Evolutionary conservation across 2,329 filamentous ascomycete genomes (phyloP).

Genomic region (Stemphylium lycopersici): DNA sequence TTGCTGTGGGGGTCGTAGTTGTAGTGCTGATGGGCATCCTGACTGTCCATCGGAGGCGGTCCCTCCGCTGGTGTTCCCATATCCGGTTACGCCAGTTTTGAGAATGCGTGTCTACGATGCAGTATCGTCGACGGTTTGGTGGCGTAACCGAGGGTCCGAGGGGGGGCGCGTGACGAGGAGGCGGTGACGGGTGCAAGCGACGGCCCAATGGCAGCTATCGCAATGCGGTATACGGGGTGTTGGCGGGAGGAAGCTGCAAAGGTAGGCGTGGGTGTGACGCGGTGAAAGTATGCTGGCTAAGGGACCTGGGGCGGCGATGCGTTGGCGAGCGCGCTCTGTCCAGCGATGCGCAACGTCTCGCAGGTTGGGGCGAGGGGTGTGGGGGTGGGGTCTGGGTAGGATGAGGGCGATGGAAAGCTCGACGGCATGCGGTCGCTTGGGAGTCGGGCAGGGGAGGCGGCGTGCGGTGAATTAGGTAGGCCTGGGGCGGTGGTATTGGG

Average conservation of each 20-base stretch:
- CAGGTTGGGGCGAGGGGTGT: slow-evolving; percentile 13
- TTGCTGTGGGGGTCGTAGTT: slow-evolving; percentile 41
- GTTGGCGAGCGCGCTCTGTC: slow-evolving; percentile 23
- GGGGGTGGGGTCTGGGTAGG: slow-evolving; percentile 18
- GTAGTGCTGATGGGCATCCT: slow-evolving; percentile 34
- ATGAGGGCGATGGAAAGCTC: slow-evolving; percentile 10
- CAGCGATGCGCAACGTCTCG: slow-evolving; percentile 12
- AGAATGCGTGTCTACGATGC: slow-evolving; percentile 4
- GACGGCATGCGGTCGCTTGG: slow-evolving; percentile 22
- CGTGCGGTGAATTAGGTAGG: slow-evolving; percentile 11
- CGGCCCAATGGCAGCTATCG: not conserved
- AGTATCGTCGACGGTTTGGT: slow-evolving; percentile 5
- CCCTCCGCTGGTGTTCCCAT: slow-evolving; percentile 47
- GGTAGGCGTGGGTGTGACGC: not conserved
- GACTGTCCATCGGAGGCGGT: slow-evolving; percentile 43
- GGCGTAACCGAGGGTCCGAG: slow-evolving; percentile 15
- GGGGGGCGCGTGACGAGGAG: slow-evolving; percentile 12
- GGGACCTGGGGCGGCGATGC: slow-evolving; percentile 4
- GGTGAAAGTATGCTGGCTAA: slow-evolving; percentile 1
- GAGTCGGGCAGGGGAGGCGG: slow-evolving; percentile 4
- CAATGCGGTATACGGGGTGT: slow-evolving; percentile 1
- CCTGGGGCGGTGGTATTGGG: slow-evolving; percentile 16
- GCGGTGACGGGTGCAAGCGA: slow-evolving; percentile 5
- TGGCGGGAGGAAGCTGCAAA: not conserved
- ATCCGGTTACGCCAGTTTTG: slow-evolving; percentile 35